Conservation (phyloP, 805 yeast species). For the Lipomyces spencermartinsiae region DNA sequence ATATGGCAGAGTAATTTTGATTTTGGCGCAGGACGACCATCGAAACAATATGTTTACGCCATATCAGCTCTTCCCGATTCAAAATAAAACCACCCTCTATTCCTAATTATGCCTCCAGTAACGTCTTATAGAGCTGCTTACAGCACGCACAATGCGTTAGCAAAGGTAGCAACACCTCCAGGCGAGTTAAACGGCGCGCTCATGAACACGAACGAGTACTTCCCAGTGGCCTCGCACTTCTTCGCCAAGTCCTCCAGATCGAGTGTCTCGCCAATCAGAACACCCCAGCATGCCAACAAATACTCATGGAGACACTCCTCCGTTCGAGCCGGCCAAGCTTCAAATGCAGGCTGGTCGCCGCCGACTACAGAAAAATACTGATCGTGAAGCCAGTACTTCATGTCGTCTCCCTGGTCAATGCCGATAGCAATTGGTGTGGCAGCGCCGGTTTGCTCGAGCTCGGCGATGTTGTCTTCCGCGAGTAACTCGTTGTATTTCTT, state of each 20-base stretch:
- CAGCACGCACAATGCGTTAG: slow-evolving; percentile 55
- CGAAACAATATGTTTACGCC: too few relatives aligned
- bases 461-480: slow-evolving; percentile 21
- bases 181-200: slow-evolving; percentile 47
- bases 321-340: slow-evolving; percentile 40
- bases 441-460: slow-evolving; percentile 22
- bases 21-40: too few relatives aligned
- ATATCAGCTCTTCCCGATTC: too few relatives aligned
- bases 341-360: slow-evolving; percentile 44
- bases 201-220: slow-evolving; percentile 46
- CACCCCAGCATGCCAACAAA: slow-evolving; percentile 48
- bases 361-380: slow-evolving; percentile 45
- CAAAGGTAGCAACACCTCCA: slow-evolving; percentile 49
- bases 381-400: slow-evolving; percentile 43
- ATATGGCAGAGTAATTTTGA: too few relatives aligned
- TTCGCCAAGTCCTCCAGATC: slow-evolving; percentile 45
- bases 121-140: slow-evolving; percentile 10
- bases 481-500: slow-evolving; percentile 41
- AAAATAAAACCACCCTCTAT: not conserved
- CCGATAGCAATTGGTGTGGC: slow-evolving; percentile 40
- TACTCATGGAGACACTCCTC: slow-evolving; percentile 36
- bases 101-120: not conserved
- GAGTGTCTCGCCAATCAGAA: slow-evolving; percentile 48
- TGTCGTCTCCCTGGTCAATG: slow-evolving; percentile 42
- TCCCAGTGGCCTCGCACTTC: slow-evolving; percentile 40